Conservation (phyloP, 495 filamentous ascomycete genomes). For the Trichodelitschia bisporula region DNA sequence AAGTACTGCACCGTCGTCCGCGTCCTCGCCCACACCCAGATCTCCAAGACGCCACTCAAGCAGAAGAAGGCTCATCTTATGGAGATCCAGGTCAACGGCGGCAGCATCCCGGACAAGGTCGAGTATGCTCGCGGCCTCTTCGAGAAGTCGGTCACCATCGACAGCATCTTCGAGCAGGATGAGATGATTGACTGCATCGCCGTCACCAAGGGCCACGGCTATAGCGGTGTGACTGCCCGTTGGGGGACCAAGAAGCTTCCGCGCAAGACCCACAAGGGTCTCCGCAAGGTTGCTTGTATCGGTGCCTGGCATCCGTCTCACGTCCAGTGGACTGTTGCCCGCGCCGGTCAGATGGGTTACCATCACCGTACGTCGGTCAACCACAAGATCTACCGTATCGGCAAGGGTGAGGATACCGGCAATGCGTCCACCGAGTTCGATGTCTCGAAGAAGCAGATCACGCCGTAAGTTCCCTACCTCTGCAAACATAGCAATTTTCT, state of each 20-base stretch:
- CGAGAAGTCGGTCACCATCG: slow-evolving; percentile 91
- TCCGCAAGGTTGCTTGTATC: slow-evolving; percentile 99
- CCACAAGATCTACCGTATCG: slow-evolving; percentile 99
- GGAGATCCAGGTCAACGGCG: slow-evolving; percentile 99
- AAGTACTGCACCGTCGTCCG: slow-evolving; percentile 99
- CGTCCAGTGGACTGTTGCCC: slow-evolving; percentile 99
- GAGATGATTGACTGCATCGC: slow-evolving; percentile 99
- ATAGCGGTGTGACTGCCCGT: slow-evolving; percentile 84
- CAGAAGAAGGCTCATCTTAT: slow-evolving; percentile 99
- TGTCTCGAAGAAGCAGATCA: slow-evolving; percentile 97
- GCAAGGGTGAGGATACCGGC: slow-evolving; percentile 63
- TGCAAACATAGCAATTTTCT: neutral
- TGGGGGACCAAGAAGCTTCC: slow-evolving; percentile 99
- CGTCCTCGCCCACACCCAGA: slow-evolving; percentile 96
- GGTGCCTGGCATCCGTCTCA: slow-evolving; percentile 99
- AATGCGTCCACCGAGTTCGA: slow-evolving; percentile 93
- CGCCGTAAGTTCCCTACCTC: slow-evolving; percentile 55
- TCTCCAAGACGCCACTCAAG: slow-evolving; percentile 97
- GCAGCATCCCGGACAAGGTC: slow-evolving; percentile 84
- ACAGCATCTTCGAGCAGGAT: slow-evolving; percentile 94
- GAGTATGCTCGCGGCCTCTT: slow-evolving; percentile 82
- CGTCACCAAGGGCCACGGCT: slow-evolving; percentile 99
- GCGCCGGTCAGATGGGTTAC: slow-evolving; percentile 99
- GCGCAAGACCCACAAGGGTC: slow-evolving; percentile 99
- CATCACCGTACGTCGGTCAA: slow-evolving; percentile 99